A percentile compares a stretch with the other conserved stretches of the same genome.
Conservation (phyloP, 768 basidiomycete genomes). For the Tulasnella sp. region DNA sequence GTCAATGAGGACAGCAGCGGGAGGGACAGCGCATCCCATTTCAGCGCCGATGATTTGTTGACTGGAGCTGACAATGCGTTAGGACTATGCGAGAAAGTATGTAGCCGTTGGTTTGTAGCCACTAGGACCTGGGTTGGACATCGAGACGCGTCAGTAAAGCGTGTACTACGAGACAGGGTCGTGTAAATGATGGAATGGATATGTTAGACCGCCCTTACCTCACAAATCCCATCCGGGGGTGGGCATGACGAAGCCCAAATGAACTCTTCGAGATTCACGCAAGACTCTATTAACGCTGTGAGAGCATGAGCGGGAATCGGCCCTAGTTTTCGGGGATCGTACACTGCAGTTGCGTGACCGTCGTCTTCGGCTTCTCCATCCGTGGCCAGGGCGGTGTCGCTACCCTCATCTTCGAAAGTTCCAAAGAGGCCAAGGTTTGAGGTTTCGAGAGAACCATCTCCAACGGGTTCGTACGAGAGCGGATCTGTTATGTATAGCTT, state of each 20-base stretch:
- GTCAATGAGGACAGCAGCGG: conserved; percentile 25
- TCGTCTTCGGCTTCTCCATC: not conserved
- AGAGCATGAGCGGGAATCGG: conserved; percentile 20
- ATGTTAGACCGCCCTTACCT: too few species aligned
- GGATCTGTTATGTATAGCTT: conserved; percentile 25
- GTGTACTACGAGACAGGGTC: not conserved
- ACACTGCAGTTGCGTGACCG: not conserved
- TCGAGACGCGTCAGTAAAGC: conserved; percentile 18
- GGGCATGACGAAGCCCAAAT: conserved; percentile 27
- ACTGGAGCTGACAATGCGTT: conserved; percentile 12
- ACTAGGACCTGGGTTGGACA: conserved; percentile 18
- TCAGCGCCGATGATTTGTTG: conserved; percentile 18
- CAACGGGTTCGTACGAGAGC: conserved; percentile 5
- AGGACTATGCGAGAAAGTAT: conserved; percentile 23
- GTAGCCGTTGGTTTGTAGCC: conserved; percentile 23
- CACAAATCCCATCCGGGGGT: conserved; percentile 34
- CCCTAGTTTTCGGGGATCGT: not conserved
- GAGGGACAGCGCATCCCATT: conserved; percentile 33
- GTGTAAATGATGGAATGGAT: not conserved
- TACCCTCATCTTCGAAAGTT: conserved; percentile 15
- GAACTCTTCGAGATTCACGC: conserved; percentile 26
- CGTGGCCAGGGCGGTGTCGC: conserved; percentile 3
- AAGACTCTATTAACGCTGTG: conserved; percentile 15
- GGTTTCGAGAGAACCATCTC: not conserved
- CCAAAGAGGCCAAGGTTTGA: conserved; percentile 15